Base-by-base conservation (phyloP, 148 eudicot species). In the Vaccinium macrocarpon region DNA sequence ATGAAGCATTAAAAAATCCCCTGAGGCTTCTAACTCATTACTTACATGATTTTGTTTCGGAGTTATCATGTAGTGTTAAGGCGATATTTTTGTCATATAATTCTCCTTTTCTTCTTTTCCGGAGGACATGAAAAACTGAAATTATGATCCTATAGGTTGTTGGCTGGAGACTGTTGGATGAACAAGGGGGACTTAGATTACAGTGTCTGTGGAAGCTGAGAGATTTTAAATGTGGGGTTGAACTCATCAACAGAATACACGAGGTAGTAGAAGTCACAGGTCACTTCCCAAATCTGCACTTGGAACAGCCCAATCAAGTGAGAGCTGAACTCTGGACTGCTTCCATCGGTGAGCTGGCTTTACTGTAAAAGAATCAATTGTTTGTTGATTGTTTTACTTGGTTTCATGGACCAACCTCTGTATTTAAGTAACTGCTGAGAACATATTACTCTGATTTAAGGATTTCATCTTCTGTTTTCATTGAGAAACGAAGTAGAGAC, bases 151-250 rank as follows among this genome's bases (percentile, higher is more conserved):
- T 88, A 83, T 82, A 91, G 96, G 90, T 97, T 75, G 89, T 96
- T 18, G 99, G 99, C 14, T 96, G 99, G 98, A 91, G 92, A 73
- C 48, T 96, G 68, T 74, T 87, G 50, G 88, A 92, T 62, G 96
- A 90, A 15, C 87, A 87, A 77, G 91, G 87, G 51, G 88, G 77
- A 13, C 68, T 88, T 49, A 92, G 89, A 88, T 83, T 97, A 75
- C 93, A 87, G 68, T 94, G 99, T 85, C 25, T 93, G 88, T 97
- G 98, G 99, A 97, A 93, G 90, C 81, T 97, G 55, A 93, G 88
- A 88, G 98, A 97, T 84, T 84, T 50, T 80, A 82, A 90, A 18
- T 89, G 91, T 51, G 99, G 92, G 25, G 88, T 87, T 50, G 98
- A 93, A 85, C 93, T 97, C 64, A 85, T 92, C 21, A 89, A 88